Base-by-base conservation (phyloP, 352 stramenopile genomes). In the Phytopythium chamaehyphon region DNA sequence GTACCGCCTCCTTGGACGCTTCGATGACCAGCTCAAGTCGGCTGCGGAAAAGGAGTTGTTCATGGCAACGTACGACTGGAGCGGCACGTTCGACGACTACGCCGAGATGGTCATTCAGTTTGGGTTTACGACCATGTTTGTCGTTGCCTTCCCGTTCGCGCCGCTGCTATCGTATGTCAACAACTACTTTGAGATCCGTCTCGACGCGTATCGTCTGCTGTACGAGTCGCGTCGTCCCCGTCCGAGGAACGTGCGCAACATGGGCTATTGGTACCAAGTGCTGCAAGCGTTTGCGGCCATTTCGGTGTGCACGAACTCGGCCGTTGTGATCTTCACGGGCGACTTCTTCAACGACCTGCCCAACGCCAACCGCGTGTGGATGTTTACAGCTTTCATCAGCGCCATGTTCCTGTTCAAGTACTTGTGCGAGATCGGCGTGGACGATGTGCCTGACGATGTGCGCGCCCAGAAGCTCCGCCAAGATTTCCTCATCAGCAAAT, bases 211-310 rank as follows among this genome's bases (percentile, higher is more conserved):
- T 48, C 92, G 93, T 31, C 64, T 97, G 15, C 59, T 92, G 51
- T 80, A 80, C 19, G 78, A 95, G 61, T 86, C 71, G 51, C 82
- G 84, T 8, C 83, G 90, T 28, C 82, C 87, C 21, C 82, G 84
- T 14, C 84, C 89, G n/a, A 70, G 73, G 36, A 84, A 81, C 36
- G 83, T 93, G 19, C 70, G 89, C 46, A 78, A 85, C 65, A 96
- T 98, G 63, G 92, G 93, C 50, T 92, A 95, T 59, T 98, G 93
- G 93, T 96, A 94, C 58, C 64, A 81, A 26, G 79, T 97, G 45
- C 64, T 98, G 37, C 76, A 96, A 56, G 69, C 73, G 21, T 93
- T 98, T 31, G 81, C 92, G 36, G 94, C 84, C 55, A 85, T 95
- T 54, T 90, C 87, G 15, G 90, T 97, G 31, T 84, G 95, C 53